Conservation (phyloP, 2,329 filamentous ascomycete species). For the Colletotrichum abscissum region DNA sequence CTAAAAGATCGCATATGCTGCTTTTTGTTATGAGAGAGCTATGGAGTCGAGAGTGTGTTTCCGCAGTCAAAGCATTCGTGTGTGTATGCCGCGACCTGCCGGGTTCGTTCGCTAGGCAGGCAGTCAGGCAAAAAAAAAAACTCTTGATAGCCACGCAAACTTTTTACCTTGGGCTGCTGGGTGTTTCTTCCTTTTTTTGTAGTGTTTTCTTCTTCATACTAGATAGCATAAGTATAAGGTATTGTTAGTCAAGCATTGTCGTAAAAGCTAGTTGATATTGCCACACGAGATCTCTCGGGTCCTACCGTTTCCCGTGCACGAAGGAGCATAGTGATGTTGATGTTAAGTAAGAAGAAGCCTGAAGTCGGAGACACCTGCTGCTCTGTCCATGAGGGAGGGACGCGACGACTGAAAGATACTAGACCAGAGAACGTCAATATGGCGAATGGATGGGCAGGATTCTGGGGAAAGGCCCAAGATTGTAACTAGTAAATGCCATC, state of each 20-base stretch:
- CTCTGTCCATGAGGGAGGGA: too few species aligned
- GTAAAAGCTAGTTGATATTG: constrained; percentile 34
- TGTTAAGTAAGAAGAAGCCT: too few species aligned
- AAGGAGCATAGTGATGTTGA: background rate
- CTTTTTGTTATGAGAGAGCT: background rate
- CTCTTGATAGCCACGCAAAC: background rate
- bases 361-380: too few species aligned
- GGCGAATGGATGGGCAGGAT: too few species aligned
- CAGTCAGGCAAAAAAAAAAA: background rate
- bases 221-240: constrained; percentile 27
- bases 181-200: background rate
- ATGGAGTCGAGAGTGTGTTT: background rate
- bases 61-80: background rate
- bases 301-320: background rate
- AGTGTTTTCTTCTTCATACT: background rate
- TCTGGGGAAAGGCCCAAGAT: too few species aligned
- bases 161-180: background rate
- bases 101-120: background rate
- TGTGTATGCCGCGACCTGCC: too few species aligned
- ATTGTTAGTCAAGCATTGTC: constrained; percentile 25
- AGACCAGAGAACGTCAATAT: too few species aligned
- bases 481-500: too few species aligned
- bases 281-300: background rate
- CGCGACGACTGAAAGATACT: too few species aligned
- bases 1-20: constrained; percentile 5